phyloP scores from a whole-genome alignment of 176 grass and related monocot genomes.

The Rhynchospora tenuis region DNA sequence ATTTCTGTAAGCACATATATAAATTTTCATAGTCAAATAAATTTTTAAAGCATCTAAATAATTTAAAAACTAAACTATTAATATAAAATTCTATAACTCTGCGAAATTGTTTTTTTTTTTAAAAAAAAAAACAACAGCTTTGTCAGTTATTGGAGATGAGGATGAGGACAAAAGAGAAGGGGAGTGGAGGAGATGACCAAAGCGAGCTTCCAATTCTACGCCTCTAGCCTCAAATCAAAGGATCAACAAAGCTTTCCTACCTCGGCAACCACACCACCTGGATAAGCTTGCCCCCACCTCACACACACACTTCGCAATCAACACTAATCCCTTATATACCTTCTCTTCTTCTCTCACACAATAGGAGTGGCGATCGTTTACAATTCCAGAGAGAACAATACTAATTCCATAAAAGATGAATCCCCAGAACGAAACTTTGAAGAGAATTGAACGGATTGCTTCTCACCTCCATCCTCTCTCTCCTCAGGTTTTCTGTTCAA shows the following conservation, averaged over 20 bases:
- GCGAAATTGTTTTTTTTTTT: too few species aligned
- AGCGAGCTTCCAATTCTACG: background rate
- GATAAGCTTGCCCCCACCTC: background rate
- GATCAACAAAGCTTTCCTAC: background rate
- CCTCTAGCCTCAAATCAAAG: background rate
- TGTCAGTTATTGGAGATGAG: background rate
- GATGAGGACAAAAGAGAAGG: background rate
- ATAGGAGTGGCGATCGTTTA: background rate
- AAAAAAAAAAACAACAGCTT: too few species aligned
- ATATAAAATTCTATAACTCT: too few species aligned
- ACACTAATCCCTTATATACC: background rate
- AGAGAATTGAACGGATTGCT: constrained; percentile 56
- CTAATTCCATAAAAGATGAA: background rate
- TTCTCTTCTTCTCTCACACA: background rate
- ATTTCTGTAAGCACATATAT: too few species aligned
- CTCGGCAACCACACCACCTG: background rate
- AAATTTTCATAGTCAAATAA: too few species aligned
- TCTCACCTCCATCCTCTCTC: constrained; percentile 60
- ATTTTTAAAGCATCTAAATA: too few species aligned
- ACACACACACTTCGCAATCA: background rate
- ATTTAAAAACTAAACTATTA: too few species aligned
- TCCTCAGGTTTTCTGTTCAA: constrained; percentile 37
- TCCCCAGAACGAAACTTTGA: background rate
- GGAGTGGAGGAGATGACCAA: background rate
- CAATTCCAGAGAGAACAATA: background rate